A percentile compares a stretch with the other conserved stretches of the same genome.
Conservation (phyloP, 2,329 filamentous ascomycete species). For the Arthrobotrys megalospora region DNA sequence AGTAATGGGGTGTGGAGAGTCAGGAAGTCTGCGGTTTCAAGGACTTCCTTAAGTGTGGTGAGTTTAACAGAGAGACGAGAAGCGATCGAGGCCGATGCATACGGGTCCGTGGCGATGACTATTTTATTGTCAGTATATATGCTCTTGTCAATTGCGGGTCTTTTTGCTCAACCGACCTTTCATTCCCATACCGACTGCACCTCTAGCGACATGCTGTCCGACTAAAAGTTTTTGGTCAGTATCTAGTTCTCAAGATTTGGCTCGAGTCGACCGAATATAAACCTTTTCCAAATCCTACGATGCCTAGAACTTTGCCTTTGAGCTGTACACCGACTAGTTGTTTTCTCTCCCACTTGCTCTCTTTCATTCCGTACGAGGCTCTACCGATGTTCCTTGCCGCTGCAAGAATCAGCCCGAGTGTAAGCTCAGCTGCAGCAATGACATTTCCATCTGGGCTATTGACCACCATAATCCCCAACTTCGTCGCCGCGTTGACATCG, state of each 20-base stretch:
- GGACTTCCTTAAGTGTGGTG: conserved; percentile 73
- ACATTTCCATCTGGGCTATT: conserved; percentile 87
- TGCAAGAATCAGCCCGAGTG: conserved; percentile 80
- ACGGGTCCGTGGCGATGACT: conserved; percentile 82
- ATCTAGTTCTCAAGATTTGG: not conserved
- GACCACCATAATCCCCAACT: conserved; percentile 82
- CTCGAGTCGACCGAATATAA: conserved; percentile 12
- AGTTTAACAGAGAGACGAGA: conserved; percentile 77
- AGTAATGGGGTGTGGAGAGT: conserved; percentile 86
- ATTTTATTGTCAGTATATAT: not conserved
- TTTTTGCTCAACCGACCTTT: conserved; percentile 65
- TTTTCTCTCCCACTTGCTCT: conserved; percentile 80
- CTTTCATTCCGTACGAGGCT: conserved; percentile 68
- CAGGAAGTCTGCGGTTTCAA: conserved; percentile 80
- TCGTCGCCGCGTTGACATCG: conserved; percentile 80
- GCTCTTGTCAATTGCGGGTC: not conserved
- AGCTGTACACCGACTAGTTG: conserved; percentile 83
- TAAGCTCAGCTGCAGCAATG: conserved; percentile 83
- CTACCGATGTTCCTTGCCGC: conserved; percentile 81
- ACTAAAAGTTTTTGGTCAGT: conserved; percentile 68
- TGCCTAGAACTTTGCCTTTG: conserved; percentile 81
- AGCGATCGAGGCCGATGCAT: conserved; percentile 81
- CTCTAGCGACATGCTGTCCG: conserved; percentile 83
- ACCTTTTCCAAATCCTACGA: conserved; percentile 86
- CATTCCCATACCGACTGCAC: conserved; percentile 84